Conservation (phyloP, 352 stramenopile species). For the Pythium guiyangense region DNA sequence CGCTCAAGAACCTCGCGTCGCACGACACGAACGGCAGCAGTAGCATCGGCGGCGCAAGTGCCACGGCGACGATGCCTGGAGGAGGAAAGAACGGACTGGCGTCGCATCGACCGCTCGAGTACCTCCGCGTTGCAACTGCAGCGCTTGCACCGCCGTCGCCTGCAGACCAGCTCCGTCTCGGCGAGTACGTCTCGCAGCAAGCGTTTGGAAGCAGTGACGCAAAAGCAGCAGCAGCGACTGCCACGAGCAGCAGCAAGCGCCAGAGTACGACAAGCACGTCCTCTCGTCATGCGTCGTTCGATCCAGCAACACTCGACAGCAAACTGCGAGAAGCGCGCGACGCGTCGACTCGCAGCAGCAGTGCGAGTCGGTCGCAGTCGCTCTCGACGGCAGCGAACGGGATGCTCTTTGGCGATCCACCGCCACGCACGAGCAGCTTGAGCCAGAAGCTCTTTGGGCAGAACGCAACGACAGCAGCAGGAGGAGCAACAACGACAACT, state of each 20-base stretch:
- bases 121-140: constrained; percentile 22
- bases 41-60: constrained; percentile 3
- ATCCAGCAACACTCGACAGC: constrained; percentile 10
- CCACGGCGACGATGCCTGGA: constrained; percentile 1
- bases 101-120: constrained; percentile 12
- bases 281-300: constrained; percentile 18
- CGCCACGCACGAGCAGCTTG: constrained; percentile 9
- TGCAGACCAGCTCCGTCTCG: constrained; percentile 20
- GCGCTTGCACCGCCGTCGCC: constrained; percentile 7
- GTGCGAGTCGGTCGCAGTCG: constrained; percentile 14
- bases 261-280: neutral
- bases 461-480: neutral
- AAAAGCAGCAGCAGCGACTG: neutral
- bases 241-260: constrained; percentile 6
- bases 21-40: constrained; percentile 20
- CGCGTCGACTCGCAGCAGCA: neutral
- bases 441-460: constrained; percentile 28
- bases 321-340: constrained; percentile 10
- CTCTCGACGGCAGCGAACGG: constrained; percentile 7
- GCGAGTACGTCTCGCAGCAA: constrained; percentile 16
- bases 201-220: constrained; percentile 1
- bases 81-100: neutral
- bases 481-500: neutral
- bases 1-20: constrained; percentile 50
- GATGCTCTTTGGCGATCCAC: neutral